phyloP scores from a whole-genome alignment of 2,329 filamentous ascomycete genomes.

The Rosellinia necatrix region DNA sequence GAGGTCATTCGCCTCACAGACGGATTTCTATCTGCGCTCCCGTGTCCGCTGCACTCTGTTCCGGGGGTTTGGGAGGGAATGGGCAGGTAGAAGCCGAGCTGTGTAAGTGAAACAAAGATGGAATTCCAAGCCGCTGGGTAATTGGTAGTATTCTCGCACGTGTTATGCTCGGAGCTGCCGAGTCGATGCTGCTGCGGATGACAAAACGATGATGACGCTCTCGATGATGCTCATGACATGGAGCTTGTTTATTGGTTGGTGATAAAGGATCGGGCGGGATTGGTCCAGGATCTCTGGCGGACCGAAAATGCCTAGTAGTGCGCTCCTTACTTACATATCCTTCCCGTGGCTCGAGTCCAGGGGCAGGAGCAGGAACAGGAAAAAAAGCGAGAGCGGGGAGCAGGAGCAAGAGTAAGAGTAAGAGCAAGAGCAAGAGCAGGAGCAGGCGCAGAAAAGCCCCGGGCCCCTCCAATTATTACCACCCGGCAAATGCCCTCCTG shows the following conservation, averaged over 20 bases:
- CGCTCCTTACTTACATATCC: neutral
- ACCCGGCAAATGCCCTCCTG: neutral
- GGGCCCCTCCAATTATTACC: neutral
- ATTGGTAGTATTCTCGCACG: neutral
- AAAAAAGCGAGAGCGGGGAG: too few species aligned
- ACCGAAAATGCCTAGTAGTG: too few species aligned
- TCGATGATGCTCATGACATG: neutral
- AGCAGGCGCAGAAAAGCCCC: neutral
- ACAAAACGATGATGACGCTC: neutral
- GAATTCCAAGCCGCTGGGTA: neutral
- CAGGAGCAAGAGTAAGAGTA: neutral
- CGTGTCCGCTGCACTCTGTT: neutral
- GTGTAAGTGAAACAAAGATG: slow-evolving; percentile 5
- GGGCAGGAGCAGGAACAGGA: neutral
- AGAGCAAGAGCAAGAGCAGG: neutral
- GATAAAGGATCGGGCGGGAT: neutral
- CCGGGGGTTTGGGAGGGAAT: neutral
- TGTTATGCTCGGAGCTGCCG: neutral
- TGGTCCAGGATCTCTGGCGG: neutral
- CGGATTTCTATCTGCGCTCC: neutral
- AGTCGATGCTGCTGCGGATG: too few species aligned
- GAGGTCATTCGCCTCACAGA: slow-evolving; percentile 1
- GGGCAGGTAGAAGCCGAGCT: neutral
- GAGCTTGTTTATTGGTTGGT: neutral
- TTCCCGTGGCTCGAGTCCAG: neutral